Evolutionary conservation across 2,329 filamentous ascomycete species (phyloP), one percentile per base, ranked within the genome.

Genomic region (Ophiocordyceps polyrhachis-furcata): DNA sequence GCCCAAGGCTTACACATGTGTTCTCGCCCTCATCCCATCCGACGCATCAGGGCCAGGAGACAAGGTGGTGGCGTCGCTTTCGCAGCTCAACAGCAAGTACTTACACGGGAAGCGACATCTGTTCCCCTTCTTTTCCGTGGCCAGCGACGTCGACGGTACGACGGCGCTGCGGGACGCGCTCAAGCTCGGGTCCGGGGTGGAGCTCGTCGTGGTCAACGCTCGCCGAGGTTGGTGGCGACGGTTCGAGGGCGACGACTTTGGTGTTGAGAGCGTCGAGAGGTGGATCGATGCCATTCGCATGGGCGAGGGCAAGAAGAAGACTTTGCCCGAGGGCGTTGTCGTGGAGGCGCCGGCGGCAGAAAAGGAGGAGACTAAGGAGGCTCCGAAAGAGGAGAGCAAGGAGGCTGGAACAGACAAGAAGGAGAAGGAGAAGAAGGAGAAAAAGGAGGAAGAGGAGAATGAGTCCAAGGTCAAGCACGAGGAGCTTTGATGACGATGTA

Each of bases 231-330:
- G 91, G 91, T 93, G 80, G 75, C 81, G 82, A 54, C 74, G 73
- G 47, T 91, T 84, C 59, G 65, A 74, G 42, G 76, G 72, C 2
- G 65, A 73, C 3, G 65, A 73, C 40, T 78, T 77, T 41, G 74
- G 73, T 45, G 57, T 69, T 21, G 67, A 73, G 45, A 73, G 71
- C 23, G 66, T 98, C 28, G 85, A 94, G 64, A 66, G 68, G 49
- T 98, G 89, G 86, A 76, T 98, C 47, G 91, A 98, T 56, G 72
- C 76, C n/a, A 86, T 96, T 49, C 79, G 86, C 35, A 73, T 98
- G 69, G 85, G 88, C 44, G 89, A 96, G 57, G 83, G 85, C 2
- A 65, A 73, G 47, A 95, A 89, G 70, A 71, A 78, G 54, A 83
- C 79, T 64, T 60, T 91, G 40, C 83, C 83, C 0, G 71, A 74